Conservation (phyloP, 2,329 filamentous ascomycete species). For the Aphanocladium album region DNA sequence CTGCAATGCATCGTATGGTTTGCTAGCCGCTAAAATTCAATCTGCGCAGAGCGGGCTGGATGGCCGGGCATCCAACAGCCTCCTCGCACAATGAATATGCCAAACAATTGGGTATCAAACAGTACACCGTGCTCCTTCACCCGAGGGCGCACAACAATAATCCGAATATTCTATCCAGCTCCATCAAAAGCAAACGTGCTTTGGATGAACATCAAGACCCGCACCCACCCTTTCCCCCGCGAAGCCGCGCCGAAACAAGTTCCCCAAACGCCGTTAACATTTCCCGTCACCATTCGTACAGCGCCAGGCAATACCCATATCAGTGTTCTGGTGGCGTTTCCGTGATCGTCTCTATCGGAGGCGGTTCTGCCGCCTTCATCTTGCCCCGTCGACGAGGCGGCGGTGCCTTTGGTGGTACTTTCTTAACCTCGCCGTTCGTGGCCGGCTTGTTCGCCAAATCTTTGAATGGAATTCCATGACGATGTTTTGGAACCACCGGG, state of each 20-base stretch:
- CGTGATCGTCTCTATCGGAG: conserved; percentile 25
- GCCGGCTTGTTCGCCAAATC: conserved; percentile 28
- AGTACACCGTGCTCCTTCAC: neutral
- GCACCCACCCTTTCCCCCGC: neutral
- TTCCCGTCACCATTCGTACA: neutral
- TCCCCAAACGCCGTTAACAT: neutral
- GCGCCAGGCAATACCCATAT: neutral
- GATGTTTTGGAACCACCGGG: conserved; percentile 52
- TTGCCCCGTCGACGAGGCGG: conserved; percentile 42
- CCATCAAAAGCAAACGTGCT: neutral
- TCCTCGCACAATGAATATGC: neutral
- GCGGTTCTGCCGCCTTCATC: conserved; percentile 30
- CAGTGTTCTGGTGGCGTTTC: conserved; percentile 18
- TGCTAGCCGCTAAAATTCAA: neutral
- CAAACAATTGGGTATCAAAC: conserved; percentile 9
- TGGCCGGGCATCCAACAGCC: neutral
- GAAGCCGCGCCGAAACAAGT: neutral
- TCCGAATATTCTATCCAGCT: neutral
- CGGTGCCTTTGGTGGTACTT: conserved; percentile 40
- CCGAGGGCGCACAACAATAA: neutral
- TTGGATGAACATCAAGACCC: neutral
- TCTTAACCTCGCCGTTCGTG: conserved; percentile 30
- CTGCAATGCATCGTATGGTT: neutral
- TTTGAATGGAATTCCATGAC: conserved; percentile 44
- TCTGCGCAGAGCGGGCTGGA: neutral